Evolutionary conservation across 306 rosid genomes (phyloP).

Genomic region (Cyamopsis tetragonoloba): DNA sequence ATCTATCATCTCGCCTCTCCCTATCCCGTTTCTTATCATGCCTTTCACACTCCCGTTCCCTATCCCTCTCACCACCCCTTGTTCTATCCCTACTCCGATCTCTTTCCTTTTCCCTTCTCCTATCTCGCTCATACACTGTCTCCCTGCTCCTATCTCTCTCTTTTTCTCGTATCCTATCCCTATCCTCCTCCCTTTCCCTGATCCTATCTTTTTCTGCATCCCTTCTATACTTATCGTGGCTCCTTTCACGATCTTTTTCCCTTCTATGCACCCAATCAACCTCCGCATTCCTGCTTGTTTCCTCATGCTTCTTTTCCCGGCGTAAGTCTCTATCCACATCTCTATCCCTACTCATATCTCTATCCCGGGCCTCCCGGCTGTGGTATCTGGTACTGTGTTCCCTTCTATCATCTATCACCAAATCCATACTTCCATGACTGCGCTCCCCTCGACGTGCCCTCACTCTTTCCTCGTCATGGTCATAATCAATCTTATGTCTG

Average conservation of each 20-base stretch:
- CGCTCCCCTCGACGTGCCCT: slow-evolving; percentile 24
- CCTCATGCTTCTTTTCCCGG: slow-evolving; percentile 41
- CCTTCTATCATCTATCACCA: slow-evolving; percentile 48
- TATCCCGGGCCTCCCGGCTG: slow-evolving; percentile 37
- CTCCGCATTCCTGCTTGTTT: slow-evolving; percentile 47
- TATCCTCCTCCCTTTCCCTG: slow-evolving; percentile 46
- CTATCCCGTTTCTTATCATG: slow-evolving; percentile 44
- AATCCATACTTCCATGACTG: slow-evolving; percentile 25
- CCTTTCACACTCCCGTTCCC: slow-evolving; percentile 55
- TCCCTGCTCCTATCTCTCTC: slow-evolving; percentile 56
- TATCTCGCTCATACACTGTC: slow-evolving; percentile 39
- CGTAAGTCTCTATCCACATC: slow-evolving; percentile 40
- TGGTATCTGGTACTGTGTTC: slow-evolving; percentile 30
- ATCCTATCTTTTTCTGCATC: slow-evolving; percentile 54
- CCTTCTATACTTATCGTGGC: slow-evolving; percentile 49
- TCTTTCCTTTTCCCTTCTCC: slow-evolving; percentile 43
- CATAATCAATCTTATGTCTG: slow-evolving; percentile 32
- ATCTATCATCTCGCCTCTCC: slow-evolving; percentile 52
- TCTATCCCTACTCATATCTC: slow-evolving; percentile 41
- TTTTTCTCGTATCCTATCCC: slow-evolving; percentile 53
- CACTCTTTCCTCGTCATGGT: slow-evolving; percentile 43
- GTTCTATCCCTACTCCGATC: slow-evolving; percentile 47
- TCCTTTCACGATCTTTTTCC: slow-evolving; percentile 43
- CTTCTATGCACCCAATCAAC: slow-evolving; percentile 28
- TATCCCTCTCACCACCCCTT: slow-evolving; percentile 43